phyloP scores from a whole-genome alignment of 2,329 filamentous ascomycete genomes.

The Penicillium fuscoglaucum region DNA sequence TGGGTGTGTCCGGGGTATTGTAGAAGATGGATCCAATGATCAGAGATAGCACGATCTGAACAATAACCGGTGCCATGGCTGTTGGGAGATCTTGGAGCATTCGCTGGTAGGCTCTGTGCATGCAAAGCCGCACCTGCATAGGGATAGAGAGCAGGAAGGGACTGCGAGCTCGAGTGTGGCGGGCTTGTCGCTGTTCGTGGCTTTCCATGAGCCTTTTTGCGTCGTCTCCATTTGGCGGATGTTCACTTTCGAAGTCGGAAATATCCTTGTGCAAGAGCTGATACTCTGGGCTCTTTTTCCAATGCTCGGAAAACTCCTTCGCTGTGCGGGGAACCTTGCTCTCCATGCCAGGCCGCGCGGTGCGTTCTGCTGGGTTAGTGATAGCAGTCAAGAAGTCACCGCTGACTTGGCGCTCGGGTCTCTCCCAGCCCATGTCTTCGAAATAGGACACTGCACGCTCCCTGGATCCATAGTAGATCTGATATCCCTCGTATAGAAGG shows the following conservation, averaged over 20 bases:
- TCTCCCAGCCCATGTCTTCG: conserved; percentile 65
- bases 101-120: conserved; percentile 75
- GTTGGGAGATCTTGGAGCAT: conserved; percentile 72
- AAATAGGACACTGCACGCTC: conserved; percentile 63
- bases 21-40: conserved; percentile 80
- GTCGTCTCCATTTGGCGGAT: conserved; percentile 37
- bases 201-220: conserved; percentile 33
- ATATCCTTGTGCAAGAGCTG: conserved; percentile 39
- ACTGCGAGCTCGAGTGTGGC: conserved; percentile 46
- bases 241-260: conserved; percentile 37
- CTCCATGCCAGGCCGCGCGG: conserved; percentile 58
- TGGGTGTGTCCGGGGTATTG: conserved; percentile 63
- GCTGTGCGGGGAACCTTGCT: conserved; percentile 62
- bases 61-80: conserved; percentile 62
- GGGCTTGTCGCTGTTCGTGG: conserved; percentile 39
- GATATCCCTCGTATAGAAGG: conserved; percentile 69
- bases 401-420: conserved; percentile 63
- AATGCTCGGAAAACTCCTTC: conserved; percentile 62
- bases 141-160: conserved; percentile 74
- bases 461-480: conserved; percentile 71
- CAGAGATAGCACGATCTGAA: conserved; percentile 71
- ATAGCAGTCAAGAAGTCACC: conserved; percentile 68
- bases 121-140: conserved; percentile 74
- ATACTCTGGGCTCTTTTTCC: conserved; percentile 54
- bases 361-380: conserved; percentile 62